Evolutionary conservation across 1,284 basidiomycete genomes (phyloP), one percentile per base, ranked within the genome.

Genomic region (Boletus sp.): DNA sequence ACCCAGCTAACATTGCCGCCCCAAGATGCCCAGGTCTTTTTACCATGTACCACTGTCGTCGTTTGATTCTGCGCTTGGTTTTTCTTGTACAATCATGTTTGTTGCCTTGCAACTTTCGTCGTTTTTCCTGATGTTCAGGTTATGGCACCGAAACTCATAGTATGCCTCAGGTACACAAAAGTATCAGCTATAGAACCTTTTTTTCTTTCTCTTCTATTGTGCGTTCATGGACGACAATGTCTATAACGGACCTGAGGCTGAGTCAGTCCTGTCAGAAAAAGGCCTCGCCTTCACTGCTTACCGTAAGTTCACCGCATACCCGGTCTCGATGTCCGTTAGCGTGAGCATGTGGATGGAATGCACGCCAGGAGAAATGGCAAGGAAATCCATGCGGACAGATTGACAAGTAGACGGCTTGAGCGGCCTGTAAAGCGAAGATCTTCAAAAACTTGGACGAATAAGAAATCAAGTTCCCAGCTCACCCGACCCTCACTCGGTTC

Each of bases 321-420:
- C 82, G 10, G 80, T 78, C 57, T 88, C 88, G 2, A 85, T 69
- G 54, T 92, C 90, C 0, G 81, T 84, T 34, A 94, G 66, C 1
- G 82, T 80, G 46, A 94, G 66, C 8, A 77, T 75, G 51, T 90
- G 84, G 46, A 94, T 77, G 4, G 80, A 74, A 60, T 93, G 89
- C 4, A 92, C 81, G 2, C 91, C 91, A 14, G 88, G 82, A 6
- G 80, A 74, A 35, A 94, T 68, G 1, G 91, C 89, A 44, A 94
- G 66, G 61, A 94, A 93, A 45, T 86, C 77, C 78, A 94, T 88
- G 29, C 89, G 74, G n/a, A 93, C 85, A 17, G 86, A 87, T 59
- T 94, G 88, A 60, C 88, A 91, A 2, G 89, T 83, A 8, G 81
- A 82, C 2, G 90, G 88, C 13, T 81, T 72, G 13, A 94, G 72